A percentile compares a stretch with the other conserved stretches of the same genome.
phyloP scores from a whole-genome alignment of 768 basidiomycete species.

The Termitomyces sp. region DNA sequence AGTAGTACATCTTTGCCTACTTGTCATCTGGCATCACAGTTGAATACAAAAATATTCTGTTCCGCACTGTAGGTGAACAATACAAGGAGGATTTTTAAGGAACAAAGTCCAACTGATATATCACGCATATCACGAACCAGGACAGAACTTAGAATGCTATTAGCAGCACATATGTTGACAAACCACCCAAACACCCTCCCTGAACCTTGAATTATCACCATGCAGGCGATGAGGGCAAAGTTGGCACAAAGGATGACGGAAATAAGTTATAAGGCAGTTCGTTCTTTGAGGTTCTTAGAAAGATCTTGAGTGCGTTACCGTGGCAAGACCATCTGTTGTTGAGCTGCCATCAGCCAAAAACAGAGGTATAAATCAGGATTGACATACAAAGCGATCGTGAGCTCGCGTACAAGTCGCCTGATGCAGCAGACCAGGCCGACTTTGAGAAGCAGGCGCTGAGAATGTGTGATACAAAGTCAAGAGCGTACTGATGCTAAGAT shows the following conservation, averaged over 20 bases:
- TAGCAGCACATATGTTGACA: slow-evolving; percentile 63
- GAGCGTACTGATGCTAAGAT: slow-evolving; percentile 69
- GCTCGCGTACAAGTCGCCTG: slow-evolving; percentile 84
- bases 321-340: slow-evolving; percentile 70
- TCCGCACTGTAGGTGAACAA: too few relatives aligned
- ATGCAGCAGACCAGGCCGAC: slow-evolving; percentile 90
- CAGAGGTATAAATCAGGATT: too few relatives aligned
- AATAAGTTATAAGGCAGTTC: slow-evolving; percentile 79
- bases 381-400: slow-evolving; percentile 74
- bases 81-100: too few relatives aligned
- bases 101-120: too few relatives aligned
- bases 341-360: too few relatives aligned
- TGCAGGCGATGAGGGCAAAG: slow-evolving; percentile 73
- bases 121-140: slow-evolving; percentile 74
- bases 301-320: slow-evolving; percentile 79
- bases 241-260: slow-evolving; percentile 62
- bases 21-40: too few relatives aligned
- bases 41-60: too few relatives aligned
- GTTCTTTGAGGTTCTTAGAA: slow-evolving; percentile 57
- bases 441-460: slow-evolving; percentile 82
- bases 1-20: too few relatives aligned
- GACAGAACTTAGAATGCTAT: slow-evolving; percentile 70
- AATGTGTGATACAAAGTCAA: slow-evolving; percentile 34
- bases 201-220: slow-evolving; percentile 64
- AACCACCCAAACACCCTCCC: slow-evolving; percentile 80